Conservation (phyloP, 1,139 yeast genomes). For the Magnusiomyces ingens region DNA sequence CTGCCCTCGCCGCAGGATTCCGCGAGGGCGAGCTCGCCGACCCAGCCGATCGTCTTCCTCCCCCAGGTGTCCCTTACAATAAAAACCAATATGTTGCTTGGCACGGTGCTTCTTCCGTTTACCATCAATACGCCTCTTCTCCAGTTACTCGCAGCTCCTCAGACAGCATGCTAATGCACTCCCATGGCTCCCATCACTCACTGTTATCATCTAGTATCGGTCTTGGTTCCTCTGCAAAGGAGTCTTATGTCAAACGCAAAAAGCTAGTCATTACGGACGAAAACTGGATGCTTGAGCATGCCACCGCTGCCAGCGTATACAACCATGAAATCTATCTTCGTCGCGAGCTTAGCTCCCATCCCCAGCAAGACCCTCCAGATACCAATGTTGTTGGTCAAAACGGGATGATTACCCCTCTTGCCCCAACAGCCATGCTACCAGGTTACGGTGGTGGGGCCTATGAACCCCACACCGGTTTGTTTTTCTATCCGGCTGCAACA, state of each 20-base stretch:
- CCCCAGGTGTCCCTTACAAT: conserved; percentile 39
- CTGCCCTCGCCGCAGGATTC: conserved; percentile 63
- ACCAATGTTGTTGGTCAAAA: background rate
- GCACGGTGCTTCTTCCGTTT: conserved; percentile 43
- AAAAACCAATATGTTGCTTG: conserved; percentile 47
- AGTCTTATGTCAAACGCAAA: conserved; percentile 26
- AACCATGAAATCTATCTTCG: conserved; percentile 57
- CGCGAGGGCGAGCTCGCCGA: conserved; percentile 78
- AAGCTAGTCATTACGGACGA: conserved; percentile 49
- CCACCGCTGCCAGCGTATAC: conserved; percentile 63
- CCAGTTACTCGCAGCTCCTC: conserved; percentile 27
- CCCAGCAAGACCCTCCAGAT: conserved; percentile 11
- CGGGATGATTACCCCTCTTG: too few relatives aligned
- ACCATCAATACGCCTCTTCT: conserved; percentile 35
- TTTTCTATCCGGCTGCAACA: conserved; percentile 64
- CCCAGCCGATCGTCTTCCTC: conserved; percentile 51
- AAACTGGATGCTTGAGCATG: conserved; percentile 85
- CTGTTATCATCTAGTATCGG: background rate
- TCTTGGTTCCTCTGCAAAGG: conserved; percentile 9
- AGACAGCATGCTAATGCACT: background rate
- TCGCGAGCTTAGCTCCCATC: conserved; percentile 45
- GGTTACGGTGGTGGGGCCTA: conserved; percentile 45
- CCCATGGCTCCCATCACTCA: conserved; percentile 20
- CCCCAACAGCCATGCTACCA: background rate
- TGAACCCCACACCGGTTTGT: conserved; percentile 78